A percentile compares a stretch with the other conserved stretches of the same genome.
phyloP scores from a whole-genome alignment of 2,329 filamentous ascomycete genomes.

The Trichoderma sp. region DNA sequence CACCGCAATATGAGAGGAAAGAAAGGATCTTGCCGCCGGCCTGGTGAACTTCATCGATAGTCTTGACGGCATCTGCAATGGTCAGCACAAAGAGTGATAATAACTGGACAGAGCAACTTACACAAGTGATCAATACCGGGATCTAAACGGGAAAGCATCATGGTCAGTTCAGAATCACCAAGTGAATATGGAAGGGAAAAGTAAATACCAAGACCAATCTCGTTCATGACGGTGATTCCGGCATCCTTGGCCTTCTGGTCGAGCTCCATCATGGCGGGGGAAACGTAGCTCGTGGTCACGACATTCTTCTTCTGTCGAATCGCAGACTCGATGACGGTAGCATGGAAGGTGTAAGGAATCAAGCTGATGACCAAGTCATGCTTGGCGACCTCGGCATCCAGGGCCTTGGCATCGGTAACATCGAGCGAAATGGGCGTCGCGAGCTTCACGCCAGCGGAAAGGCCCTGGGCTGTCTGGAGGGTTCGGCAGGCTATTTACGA shows the following conservation, averaged over 20 bases:
- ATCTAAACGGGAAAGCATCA: constrained; percentile 45
- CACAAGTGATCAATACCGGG: constrained; percentile 69
- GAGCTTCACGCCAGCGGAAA: constrained; percentile 72
- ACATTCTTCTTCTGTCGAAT: constrained; percentile 95
- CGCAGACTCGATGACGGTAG: constrained; percentile 86
- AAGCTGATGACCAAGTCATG: constrained; percentile 78
- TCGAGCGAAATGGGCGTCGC: constrained; percentile 81
- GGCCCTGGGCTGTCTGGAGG: constrained; percentile 73
- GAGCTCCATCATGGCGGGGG: constrained; percentile 88
- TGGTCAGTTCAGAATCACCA: background rate
- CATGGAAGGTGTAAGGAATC: constrained; percentile 92
- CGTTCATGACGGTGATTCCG: constrained; percentile 96
- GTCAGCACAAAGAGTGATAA: background rate
- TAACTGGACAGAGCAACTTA: background rate
- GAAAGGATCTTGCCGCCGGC: constrained; percentile 81
- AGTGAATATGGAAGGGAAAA: no score
- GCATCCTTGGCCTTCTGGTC: constrained; percentile 78
- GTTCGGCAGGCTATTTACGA: constrained; percentile 72
- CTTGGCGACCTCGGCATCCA: constrained; percentile 80
- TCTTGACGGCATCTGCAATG: constrained; percentile 68
- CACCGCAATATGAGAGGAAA: constrained; percentile 86
- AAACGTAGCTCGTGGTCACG: constrained; percentile 93
- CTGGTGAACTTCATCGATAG: constrained; percentile 84
- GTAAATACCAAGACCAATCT: constrained; percentile 67
- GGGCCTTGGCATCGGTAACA: constrained; percentile 73